These are phyloP conservation scores for Bretschneidera sinensis DNA, from an alignment of 345 rosid species.

Conservation along the genomic window DNA sequence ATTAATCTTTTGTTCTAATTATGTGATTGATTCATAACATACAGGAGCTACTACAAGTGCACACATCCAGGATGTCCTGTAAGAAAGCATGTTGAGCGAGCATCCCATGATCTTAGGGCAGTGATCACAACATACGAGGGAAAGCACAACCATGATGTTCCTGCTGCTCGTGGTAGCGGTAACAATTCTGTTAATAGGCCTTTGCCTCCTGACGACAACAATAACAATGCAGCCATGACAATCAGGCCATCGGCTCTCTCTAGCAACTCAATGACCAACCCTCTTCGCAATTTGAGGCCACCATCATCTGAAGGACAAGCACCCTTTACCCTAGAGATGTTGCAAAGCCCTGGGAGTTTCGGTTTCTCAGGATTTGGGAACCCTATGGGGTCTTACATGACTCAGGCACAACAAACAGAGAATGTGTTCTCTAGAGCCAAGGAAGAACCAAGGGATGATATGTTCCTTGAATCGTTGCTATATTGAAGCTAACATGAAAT, in stretches of 20 bases:
- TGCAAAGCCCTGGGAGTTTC: constrained; percentile 30
- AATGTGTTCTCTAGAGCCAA: constrained; percentile 35
- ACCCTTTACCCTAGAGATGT: constrained; percentile 42
- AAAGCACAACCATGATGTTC: constrained; percentile 91
- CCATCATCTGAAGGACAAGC: constrained; percentile 30
- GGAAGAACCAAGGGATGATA: constrained; percentile 60
- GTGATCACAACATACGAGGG: constrained; percentile 97
- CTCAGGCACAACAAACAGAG: constrained; percentile 23
- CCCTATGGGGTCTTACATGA: constrained; percentile 36
- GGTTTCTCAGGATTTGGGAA: constrained; percentile 41
- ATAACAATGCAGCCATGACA: constrained; percentile 14
- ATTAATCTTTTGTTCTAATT: neutral
- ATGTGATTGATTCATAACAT: constrained; percentile 43
- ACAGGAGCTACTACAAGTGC: constrained; percentile 92
- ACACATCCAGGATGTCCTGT: constrained; percentile 79
- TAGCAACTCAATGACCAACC: constrained; percentile 23
- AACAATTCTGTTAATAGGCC: constrained; percentile 29
- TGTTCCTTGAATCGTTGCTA: constrained; percentile 43
- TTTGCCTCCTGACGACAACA: constrained; percentile 11
- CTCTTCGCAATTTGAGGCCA: constrained; percentile 18
- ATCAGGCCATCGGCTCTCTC: constrained; percentile 20
- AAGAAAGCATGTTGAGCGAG: constrained; percentile 89
- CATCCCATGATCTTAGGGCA: constrained; percentile 68
- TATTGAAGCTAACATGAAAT: constrained; percentile 21
- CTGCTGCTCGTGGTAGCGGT: constrained; percentile 63